Evolutionary conservation across 1,284 basidiomycete species (phyloP), one percentile per base, ranked within the genome.

Genomic region (Mrakiaceae sp.): DNA sequence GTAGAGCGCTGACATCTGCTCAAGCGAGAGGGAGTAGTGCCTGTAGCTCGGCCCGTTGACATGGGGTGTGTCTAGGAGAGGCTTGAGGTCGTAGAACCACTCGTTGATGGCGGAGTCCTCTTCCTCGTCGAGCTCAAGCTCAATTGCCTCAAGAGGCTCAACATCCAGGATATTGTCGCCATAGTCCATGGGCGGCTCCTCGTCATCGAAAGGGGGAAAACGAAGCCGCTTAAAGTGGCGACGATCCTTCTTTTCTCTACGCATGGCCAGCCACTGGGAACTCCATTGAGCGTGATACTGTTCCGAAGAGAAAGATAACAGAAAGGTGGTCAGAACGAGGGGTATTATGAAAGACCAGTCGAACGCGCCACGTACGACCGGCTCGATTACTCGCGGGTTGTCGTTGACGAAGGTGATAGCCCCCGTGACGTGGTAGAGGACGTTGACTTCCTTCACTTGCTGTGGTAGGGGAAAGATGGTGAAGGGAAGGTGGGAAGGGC

Each of bases 381-480:
- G 96, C 74, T 98, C 94, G 67, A 98, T 90, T 69, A 98, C 86
- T 58, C 90, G 87, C 59, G 96, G 96, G 52, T 97, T 88, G 76
- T 98, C 93, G 78, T 98, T 98, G 71, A 99, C 94, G 73, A 99
- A 98, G 1, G 96, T 98, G 77, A 99, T 98, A 59, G 96, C 96
- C 70, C 96, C 96, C n/a, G 96, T 98, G 72, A 99, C 94, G 74
- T 97, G 94, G 78, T 97, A 97, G 66, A 98, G 81, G 27, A 95
- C 91, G 9, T 91, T 92, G 3, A 98, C 94, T 77, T 98, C 94
- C 71, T 92, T 89, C 52, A 96, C 92, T 84, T 96, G 93, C 82
- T 76, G 66, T 42, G 58, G 51, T 2, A 8, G 14, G 40, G 27
- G 52, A 55, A 48, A 61, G 63, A 49, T 46, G 42, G 57, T 60